Evolutionary conservation across 1,284 basidiomycete genomes (phyloP).

Genomic region (Malassezia sympodialis): DNA sequence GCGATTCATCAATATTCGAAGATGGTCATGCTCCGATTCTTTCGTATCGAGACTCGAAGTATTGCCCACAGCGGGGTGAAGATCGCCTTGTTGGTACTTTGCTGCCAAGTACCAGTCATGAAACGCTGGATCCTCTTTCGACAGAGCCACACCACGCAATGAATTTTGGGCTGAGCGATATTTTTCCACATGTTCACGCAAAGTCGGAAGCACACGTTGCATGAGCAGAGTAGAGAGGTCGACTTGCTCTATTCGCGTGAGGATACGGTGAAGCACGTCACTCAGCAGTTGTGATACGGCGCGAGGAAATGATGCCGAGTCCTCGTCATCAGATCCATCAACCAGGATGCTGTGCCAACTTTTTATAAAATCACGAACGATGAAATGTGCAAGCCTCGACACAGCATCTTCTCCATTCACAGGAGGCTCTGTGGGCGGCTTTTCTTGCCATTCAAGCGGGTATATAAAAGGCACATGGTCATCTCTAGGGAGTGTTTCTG

Average conservation of each 20-base stretch:
- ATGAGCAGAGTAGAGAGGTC: neutral
- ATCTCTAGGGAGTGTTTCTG: neutral
- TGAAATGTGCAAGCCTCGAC: constrained; percentile 18
- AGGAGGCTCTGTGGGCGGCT: neutral
- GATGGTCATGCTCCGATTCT: constrained; percentile 75
- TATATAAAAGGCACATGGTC: neutral
- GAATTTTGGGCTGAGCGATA: neutral
- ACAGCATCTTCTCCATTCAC: neutral
- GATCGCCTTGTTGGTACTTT: constrained; percentile 49
- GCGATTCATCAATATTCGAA: constrained; percentile 61
- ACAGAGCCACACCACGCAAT: neutral
- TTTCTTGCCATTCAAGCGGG: neutral
- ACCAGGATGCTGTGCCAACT: constrained; percentile 31
- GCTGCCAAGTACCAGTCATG: constrained; percentile 63
- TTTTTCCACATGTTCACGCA: neutral
- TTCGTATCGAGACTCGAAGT: constrained; percentile 76
- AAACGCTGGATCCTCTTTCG: neutral
- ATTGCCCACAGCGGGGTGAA: constrained; percentile 65
- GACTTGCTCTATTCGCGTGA: neutral
- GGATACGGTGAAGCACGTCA: neutral
- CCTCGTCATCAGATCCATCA: constrained; percentile 12
- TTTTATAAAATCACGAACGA: constrained; percentile 36
- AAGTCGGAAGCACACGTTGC: neutral
- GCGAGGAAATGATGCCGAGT: neutral
- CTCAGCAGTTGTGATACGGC: neutral